These are phyloP conservation scores for Sordaria brevicollis DNA, from an alignment of 495 filamentous ascomycete species.

Conservation along the genomic window DNA sequence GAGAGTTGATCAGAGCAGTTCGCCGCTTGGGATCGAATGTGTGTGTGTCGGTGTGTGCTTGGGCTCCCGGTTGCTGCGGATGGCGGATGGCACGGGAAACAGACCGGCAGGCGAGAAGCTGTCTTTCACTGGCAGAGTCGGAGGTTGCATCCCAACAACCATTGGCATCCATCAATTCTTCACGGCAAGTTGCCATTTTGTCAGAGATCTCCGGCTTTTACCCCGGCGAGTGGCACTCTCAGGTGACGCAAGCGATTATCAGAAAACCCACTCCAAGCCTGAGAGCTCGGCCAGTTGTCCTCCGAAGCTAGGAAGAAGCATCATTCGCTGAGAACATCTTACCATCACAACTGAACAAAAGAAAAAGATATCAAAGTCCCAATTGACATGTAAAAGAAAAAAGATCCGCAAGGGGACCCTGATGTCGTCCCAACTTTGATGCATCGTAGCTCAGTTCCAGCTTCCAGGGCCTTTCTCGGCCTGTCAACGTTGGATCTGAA, in stretches of 20 bases:
- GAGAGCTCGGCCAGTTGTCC: not conserved
- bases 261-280: not conserved
- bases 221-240: not conserved
- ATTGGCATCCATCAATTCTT: not conserved
- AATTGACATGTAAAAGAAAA: not conserved
- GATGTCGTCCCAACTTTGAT: not conserved
- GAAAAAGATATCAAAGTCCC: not conserved
- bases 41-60: not conserved
- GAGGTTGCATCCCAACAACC: not conserved
- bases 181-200: not conserved
- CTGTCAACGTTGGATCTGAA: not conserved
- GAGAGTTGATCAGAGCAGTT: not conserved
- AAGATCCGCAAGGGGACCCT: not conserved
- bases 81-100: not conserved
- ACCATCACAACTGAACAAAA: not conserved
- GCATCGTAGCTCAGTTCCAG: not conserved
- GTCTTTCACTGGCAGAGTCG: not conserved
- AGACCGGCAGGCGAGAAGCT: not conserved
- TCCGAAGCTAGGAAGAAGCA: not conserved
- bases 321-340: not conserved
- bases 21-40: not conserved
- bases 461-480: not conserved
- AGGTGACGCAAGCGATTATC: not conserved
- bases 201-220: not conserved
- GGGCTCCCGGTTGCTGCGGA: not conserved